Evolutionary conservation across 805 yeast genomes (phyloP).

Genomic region (Saccharomycopsis fibuligera): DNA sequence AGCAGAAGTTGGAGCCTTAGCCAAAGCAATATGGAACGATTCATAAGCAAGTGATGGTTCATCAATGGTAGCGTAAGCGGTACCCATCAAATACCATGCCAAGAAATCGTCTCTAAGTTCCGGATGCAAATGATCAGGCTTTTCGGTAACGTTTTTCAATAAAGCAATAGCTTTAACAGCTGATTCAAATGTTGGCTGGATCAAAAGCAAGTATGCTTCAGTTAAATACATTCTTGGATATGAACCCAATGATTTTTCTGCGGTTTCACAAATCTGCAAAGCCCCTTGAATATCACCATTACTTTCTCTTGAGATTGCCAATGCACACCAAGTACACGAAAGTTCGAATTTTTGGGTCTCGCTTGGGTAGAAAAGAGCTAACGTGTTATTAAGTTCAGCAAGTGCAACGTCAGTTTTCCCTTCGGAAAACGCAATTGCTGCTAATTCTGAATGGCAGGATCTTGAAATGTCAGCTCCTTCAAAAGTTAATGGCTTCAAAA

Average conservation of each 20-base stretch:
- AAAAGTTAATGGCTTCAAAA: constrained; percentile 6
- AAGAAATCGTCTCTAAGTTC: constrained; percentile 39
- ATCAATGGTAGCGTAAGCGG: constrained; percentile 41
- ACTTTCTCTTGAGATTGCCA: constrained; percentile 46
- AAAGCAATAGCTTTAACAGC: constrained; percentile 34
- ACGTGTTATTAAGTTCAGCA: constrained; percentile 43
- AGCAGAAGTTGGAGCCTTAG: constrained; percentile 48
- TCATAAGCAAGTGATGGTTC: constrained; percentile 49
- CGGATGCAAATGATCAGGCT: constrained; percentile 22
- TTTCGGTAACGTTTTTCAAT: constrained; percentile 29
- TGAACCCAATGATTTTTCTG: constrained; percentile 39
- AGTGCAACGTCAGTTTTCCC: constrained; percentile 45
- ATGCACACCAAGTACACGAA: constrained; percentile 46
- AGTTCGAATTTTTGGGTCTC: constrained; percentile 39
- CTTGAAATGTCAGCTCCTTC: constrained; percentile 43
- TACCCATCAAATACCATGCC: constrained; percentile 51
- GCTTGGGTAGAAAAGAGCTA: constrained; percentile 45
- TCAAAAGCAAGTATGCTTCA: constrained; percentile 43
- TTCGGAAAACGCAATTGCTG: constrained; percentile 46
- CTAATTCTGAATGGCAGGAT: constrained; percentile 49
- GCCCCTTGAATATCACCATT: constrained; percentile 46
- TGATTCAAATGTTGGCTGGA: constrained; percentile 28
- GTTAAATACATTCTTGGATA: constrained; percentile 40
- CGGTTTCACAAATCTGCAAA: constrained; percentile 42
- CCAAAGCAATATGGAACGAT: constrained; percentile 46